These are phyloP conservation scores for Ceratorhiza oryzae-sativae DNA, from an alignment of 1,284 basidiomycete genomes.

Conservation along the genomic window DNA sequence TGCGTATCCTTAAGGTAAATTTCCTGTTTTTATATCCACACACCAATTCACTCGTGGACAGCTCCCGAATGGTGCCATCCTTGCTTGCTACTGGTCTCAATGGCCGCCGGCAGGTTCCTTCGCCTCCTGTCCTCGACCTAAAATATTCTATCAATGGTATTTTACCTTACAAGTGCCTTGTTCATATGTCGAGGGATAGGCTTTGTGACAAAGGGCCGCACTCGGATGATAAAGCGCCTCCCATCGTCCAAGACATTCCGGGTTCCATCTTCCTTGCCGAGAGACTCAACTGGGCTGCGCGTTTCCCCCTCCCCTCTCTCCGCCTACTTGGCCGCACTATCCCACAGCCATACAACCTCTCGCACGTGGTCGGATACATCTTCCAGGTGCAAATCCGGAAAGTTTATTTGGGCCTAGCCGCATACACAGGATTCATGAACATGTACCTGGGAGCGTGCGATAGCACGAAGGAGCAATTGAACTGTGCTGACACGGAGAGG, in stretches of 20 bases:
- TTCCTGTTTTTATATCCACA: too few relatives aligned
- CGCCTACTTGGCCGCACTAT: too few relatives aligned
- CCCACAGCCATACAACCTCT: background rate
- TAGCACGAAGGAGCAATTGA: conserved; percentile 70
- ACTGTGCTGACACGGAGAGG: conserved; percentile 80
- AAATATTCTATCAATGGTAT: too few relatives aligned
- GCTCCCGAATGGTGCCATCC: too few relatives aligned
- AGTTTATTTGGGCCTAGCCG: conserved; percentile 46
- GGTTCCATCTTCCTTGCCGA: conserved; percentile 57
- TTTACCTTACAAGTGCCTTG: too few relatives aligned
- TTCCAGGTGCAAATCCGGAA: conserved; percentile 48
- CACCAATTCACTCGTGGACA: too few relatives aligned
- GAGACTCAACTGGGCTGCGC: conserved; percentile 57
- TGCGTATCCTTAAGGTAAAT: too few relatives aligned
- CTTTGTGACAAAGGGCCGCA: too few relatives aligned
- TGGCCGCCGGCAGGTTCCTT: too few relatives aligned
- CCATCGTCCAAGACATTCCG: conserved; percentile 48
- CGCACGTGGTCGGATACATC: conserved; percentile 58
- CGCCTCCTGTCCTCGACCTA: too few relatives aligned
- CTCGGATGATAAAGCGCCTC: background rate
- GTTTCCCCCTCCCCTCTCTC: background rate
- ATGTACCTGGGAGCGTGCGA: conserved; percentile 61
- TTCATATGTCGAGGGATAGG: too few relatives aligned
- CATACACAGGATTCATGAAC: conserved; percentile 36
- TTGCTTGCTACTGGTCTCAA: too few relatives aligned